Base-by-base conservation (phyloP, 2,329 filamentous ascomycete genomes). In the Alternaria postmessia region DNA sequence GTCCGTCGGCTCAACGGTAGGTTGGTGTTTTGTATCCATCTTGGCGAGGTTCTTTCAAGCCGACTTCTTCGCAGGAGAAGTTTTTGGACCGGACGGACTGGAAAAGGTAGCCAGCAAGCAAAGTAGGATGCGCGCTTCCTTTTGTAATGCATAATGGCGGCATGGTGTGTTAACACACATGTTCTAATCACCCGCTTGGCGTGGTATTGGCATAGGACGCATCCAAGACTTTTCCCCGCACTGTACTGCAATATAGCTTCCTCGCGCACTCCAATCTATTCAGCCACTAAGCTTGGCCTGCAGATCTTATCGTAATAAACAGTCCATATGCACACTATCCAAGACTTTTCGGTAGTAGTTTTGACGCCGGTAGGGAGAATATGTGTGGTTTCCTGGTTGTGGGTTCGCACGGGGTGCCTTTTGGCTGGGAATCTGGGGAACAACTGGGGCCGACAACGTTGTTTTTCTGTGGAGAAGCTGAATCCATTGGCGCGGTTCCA, bases 211-310 rank as follows among this genome's bases (percentile, higher is more conserved):
- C 68, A 61, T 16, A 38, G 38, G 34, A 47, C 58, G 39, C 24
- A 56, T 54, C 62, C 66, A 65, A 71, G 67, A 52, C 61, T 42
- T 64, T 70, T 67, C 69, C 69, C 69, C 69, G 69, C 69, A 71
- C 69, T 34, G 43, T 54, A 56, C 59, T 42, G 55, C 54, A 63
- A 57, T 38, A 39, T 39, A 47, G 43, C 20, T 46, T 26, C 49
- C 54, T n/a, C 46, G 18, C n/a, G n/a, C 36, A 36, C 39, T 34
- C n/a, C 47, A 32, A 16, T 28, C 20, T 22, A 20, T 42, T 26
- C 46, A 39, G 47, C 54, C 51, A 48, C 38, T 49, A 42, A 53
- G 22, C 62, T 65, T 66, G 60, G 61, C 66, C 14, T 48, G 63
- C 46, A 39, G 57, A 57, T 61, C 65, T 54, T 59, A 43, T 47